These are phyloP conservation scores for Trifolium pratense DNA, from an alignment of 306 rosid genomes.

Conservation along the genomic window DNA sequence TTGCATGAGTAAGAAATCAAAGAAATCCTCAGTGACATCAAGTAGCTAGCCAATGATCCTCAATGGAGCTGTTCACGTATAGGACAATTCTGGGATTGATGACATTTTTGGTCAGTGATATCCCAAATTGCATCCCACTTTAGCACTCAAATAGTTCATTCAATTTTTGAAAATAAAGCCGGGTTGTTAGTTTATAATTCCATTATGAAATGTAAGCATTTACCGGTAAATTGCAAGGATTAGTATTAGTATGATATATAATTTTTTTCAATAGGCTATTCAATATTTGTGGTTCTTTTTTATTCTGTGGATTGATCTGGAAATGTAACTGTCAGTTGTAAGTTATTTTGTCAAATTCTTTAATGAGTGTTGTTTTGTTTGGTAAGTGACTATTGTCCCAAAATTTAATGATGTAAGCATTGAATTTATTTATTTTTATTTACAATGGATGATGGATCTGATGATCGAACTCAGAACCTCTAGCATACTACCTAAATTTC, in stretches of 20 bases:
- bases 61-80: background rate
- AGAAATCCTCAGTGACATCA: conserved; percentile 37
- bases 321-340: background rate
- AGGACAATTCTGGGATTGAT: conserved; percentile 41
- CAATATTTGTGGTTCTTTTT: background rate
- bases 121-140: conserved; percentile 32
- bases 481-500: too few species aligned
- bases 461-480: too few species aligned
- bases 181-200: background rate
- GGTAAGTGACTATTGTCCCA: background rate
- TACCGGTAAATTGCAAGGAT: background rate
- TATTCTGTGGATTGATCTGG: background rate
- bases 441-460: too few species aligned
- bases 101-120: conserved; percentile 46
- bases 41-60: conserved; percentile 29
- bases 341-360: background rate
- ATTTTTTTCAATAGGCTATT: conserved; percentile 13
- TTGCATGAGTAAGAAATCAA: conserved; percentile 59
- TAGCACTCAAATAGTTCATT: conserved; percentile 4
- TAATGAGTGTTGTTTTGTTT: background rate
- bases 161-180: conserved; percentile 19
- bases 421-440: too few species aligned
- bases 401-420: too few species aligned
- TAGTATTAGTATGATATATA: background rate
- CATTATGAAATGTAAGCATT: conserved; percentile 14